phyloP scores from a whole-genome alignment of 2,329 filamentous ascomycete genomes.

The Pyricularia pennisetigena region DNA sequence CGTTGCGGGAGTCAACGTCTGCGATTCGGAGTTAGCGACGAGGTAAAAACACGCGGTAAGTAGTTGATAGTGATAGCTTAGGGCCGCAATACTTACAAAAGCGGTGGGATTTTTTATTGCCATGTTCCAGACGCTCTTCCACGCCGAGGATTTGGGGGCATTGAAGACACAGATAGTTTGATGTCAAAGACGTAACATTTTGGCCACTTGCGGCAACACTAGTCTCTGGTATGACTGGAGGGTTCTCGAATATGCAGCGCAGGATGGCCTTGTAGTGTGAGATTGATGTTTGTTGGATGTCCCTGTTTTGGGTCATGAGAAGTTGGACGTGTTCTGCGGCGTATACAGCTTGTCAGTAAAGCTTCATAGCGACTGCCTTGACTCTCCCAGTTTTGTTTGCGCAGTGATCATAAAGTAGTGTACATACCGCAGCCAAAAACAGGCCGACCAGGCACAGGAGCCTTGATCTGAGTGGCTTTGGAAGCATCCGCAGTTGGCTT shows the following conservation, averaged over 20 bases:
- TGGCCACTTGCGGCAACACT: slow-evolving; percentile 47
- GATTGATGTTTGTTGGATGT: slow-evolving; percentile 58
- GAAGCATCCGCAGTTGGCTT: slow-evolving; percentile 40
- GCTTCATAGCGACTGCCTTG: background rate
- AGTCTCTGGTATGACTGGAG: slow-evolving; percentile 55
- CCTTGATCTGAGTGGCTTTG: slow-evolving; percentile 50
- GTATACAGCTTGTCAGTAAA: slow-evolving; percentile 15
- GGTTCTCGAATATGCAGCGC: slow-evolving; percentile 59
- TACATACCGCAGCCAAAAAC: slow-evolving; percentile 54
- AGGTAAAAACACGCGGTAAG: slow-evolving; percentile 15
- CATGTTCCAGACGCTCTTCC: slow-evolving; percentile 57
- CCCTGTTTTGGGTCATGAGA: slow-evolving; percentile 51
- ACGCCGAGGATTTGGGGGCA: slow-evolving; percentile 60
- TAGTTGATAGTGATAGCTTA: background rate
- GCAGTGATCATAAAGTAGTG: background rate
- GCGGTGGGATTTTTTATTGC: slow-evolving; percentile 57
- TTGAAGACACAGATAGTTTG: slow-evolving; percentile 64
- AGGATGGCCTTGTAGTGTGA: slow-evolving; percentile 64
- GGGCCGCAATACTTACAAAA: slow-evolving; percentile 48
- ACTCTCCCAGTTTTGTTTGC: background rate
- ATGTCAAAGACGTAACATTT: slow-evolving; percentile 50
- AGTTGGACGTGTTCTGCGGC: slow-evolving; percentile 59
- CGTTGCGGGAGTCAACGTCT: slow-evolving; percentile 72
- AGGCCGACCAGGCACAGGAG: slow-evolving; percentile 46
- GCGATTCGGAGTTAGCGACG: slow-evolving; percentile 3